These are phyloP conservation scores for Penicillium turbatum DNA, from an alignment of 495 filamentous ascomycete species.

Conservation along the genomic window DNA sequence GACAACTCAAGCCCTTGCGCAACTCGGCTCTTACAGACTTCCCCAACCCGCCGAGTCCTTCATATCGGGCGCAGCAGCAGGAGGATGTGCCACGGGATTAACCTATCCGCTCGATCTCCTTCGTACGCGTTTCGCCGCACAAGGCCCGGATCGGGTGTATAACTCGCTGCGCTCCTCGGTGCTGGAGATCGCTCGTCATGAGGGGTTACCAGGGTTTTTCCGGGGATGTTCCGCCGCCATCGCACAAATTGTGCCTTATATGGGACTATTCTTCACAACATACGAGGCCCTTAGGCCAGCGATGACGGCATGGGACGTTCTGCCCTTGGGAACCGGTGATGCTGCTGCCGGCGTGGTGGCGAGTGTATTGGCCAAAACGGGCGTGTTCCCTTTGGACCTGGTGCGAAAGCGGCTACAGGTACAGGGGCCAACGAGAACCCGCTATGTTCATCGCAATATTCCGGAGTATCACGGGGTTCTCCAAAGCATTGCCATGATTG, in stretches of 20 bases:
- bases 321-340: constrained; percentile 74
- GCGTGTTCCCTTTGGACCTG: constrained; percentile 89
- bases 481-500: constrained; percentile 60
- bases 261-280: constrained; percentile 90
- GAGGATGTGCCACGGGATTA: constrained; percentile 70
- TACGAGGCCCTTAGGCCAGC: constrained; percentile 69
- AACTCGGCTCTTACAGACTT: constrained; percentile 42
- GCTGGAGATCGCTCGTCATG: constrained; percentile 63
- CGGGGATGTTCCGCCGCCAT: constrained; percentile 76
- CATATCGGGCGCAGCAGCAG: constrained; percentile 73
- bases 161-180: constrained; percentile 61
- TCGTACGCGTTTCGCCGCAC: constrained; percentile 90
- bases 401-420: constrained; percentile 92
- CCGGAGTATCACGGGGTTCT: constrained; percentile 73
- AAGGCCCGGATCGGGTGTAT: constrained; percentile 83
- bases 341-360: constrained; percentile 77
- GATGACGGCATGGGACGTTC: constrained; percentile 43
- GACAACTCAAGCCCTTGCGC: constrained; percentile 56
- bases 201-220: constrained; percentile 78
- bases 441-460: constrained; percentile 83
- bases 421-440: constrained; percentile 75
- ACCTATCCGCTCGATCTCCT: constrained; percentile 95
- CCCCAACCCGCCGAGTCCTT: constrained; percentile 66
- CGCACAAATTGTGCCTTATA: constrained; percentile 86
- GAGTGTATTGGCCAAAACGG: constrained; percentile 77